Evolutionary conservation across 2,329 filamentous ascomycete genomes (phyloP), one percentile per base, ranked within the genome.

Genomic region (Sphaerulina musiva): DNA sequence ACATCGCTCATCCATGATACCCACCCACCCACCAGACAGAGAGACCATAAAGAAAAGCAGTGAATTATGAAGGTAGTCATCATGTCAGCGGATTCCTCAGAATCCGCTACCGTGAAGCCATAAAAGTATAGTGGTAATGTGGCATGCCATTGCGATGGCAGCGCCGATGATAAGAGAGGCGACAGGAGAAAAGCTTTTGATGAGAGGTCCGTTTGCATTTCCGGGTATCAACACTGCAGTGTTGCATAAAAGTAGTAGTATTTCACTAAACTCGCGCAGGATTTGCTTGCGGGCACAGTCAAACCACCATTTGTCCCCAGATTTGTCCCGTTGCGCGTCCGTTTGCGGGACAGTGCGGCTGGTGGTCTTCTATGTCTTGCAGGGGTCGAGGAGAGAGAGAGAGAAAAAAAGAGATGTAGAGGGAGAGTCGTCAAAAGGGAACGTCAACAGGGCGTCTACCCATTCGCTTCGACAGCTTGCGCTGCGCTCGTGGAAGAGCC

Each of bases 391-490:
- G 26, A 26, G 26, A 26, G 26, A 26, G 26, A 6, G 26, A 26
- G 41, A 29, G 23, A 23, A 8, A 11, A 8, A 11, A 20, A 42
- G 5, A 23, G 10, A 12, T 6, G 17, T 17, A 51, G 48, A 36
- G 40, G 45, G 40, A 43, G 39, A 46, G 46, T 59, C 57, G 53
- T 60, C 55, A 58, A 56, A 51, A 54, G 36, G 47, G 51, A 53
- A 53, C 46, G 46, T 58, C 40, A 47, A 48, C 39, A 20, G 51
- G 54, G 39, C 53, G 46, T 38, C 32, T 46, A 44, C 49, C 46
- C 42, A 42, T 11, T 42, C 48, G 46, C 38, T 50, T 53, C 9
- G 48, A 52, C 54, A 59, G 57, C 49, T 51, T 53, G 52, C 52
- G 54, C 49, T 51, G 51, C 38, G 39, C 41, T 29, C 49, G 40